These are phyloP conservation scores for Mercurialis annua DNA, from an alignment of 345 rosid species.

Conservation along the genomic window DNA sequence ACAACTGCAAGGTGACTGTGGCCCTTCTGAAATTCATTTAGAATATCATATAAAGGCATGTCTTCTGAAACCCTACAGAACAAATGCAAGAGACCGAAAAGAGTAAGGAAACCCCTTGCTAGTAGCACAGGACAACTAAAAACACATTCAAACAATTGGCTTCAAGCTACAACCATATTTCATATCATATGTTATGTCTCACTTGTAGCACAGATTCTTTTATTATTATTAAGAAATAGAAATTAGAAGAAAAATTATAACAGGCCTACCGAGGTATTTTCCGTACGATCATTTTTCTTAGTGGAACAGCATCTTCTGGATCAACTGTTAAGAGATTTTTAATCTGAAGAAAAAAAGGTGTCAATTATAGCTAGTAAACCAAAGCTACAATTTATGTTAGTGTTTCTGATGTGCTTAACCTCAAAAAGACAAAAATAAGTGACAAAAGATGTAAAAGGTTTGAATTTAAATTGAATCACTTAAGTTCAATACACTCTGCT, in stretches of 20 bases:
- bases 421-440: not conserved
- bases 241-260: not conserved
- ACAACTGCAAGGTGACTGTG: constrained; percentile 97
- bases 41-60: constrained; percentile 87
- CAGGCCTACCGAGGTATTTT: constrained; percentile 73
- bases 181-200: not conserved
- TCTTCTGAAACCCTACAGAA: constrained; percentile 67
- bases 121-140: not conserved
- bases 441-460: not conserved
- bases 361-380: not conserved
- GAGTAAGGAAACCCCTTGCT: constrained; percentile 6
- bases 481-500: not conserved
- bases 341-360: constrained; percentile 43
- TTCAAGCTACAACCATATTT: not conserved
- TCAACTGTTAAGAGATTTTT: constrained; percentile 86
- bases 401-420: not conserved
- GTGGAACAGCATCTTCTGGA: constrained; percentile 62
- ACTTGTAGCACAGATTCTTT: not conserved
- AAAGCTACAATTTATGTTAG: not conserved
- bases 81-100: constrained; percentile 15
- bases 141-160: constrained; percentile 2
- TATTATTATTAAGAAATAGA: not conserved
- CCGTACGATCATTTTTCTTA: constrained; percentile 80
- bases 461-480: too few relatives aligned
- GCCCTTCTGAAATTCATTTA: constrained; percentile 94